A percentile compares a stretch with the other conserved stretches of the same genome.
phyloP scores from a whole-genome alignment of 2,329 filamentous ascomycete genomes.

The Ophiosphaerella korrae region DNA sequence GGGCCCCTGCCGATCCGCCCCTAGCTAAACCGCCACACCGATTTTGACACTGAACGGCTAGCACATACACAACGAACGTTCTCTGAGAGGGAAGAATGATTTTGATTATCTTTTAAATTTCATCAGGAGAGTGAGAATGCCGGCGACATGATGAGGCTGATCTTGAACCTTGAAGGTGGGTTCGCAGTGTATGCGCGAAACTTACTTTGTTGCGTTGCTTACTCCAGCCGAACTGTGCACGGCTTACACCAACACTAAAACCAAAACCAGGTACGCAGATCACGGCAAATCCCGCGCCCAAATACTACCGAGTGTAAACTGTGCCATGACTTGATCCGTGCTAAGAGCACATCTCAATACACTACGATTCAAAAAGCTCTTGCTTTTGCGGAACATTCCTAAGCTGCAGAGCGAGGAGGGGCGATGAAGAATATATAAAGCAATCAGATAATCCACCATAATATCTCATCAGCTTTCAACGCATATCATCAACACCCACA shows the following conservation, averaged over 20 bases:
- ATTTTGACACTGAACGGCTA: too few species aligned
- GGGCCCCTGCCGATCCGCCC: not conserved
- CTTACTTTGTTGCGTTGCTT: too few species aligned
- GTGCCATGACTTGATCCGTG: conserved; percentile 3
- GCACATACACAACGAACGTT: too few species aligned
- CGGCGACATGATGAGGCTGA: too few species aligned
- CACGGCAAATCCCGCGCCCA: not conserved
- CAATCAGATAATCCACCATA: not conserved
- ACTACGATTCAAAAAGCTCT: not conserved
- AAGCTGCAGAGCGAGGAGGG: not conserved
- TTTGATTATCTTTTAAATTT: too few species aligned
- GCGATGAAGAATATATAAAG: not conserved
- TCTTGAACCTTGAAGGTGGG: too few species aligned
- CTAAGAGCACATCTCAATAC: conserved; percentile 2
- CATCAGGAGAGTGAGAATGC: too few species aligned
- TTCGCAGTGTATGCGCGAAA: too few species aligned
- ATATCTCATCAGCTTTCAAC: not conserved
- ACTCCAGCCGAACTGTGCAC: conserved; percentile 3
- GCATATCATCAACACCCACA: too few species aligned
- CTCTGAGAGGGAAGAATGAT: too few species aligned
- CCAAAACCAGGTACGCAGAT: not conserved
- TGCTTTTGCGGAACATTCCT: not conserved
- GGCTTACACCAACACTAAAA: not conserved
- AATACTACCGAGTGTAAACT: not conserved
- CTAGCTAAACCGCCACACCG: not conserved